These are phyloP conservation scores for Xerocomus potaroensis DNA, from an alignment of 768 basidiomycete genomes.

Conservation along the genomic window DNA sequence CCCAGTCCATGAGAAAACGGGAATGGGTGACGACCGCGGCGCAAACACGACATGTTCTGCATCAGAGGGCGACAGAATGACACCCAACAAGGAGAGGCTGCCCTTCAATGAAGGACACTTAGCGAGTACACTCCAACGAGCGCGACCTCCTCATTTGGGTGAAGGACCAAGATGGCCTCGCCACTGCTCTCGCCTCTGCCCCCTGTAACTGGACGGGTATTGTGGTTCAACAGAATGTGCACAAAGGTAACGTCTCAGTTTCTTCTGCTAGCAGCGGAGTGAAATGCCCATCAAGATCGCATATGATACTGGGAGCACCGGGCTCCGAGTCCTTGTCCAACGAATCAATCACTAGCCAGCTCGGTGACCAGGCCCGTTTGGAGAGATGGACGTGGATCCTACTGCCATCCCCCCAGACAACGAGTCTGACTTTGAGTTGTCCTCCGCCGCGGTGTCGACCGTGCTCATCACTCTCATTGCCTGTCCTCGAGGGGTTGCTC, in stretches of 20 bases:
- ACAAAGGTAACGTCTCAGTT: conserved; percentile 33
- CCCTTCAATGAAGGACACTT: conserved; percentile 62
- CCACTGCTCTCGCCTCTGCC: not conserved
- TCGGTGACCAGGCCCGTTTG: conserved; percentile 57
- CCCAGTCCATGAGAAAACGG: conserved; percentile 38
- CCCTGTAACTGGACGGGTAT: conserved; percentile 20
- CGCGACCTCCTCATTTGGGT: conserved; percentile 50
- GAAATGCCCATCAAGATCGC: not conserved
- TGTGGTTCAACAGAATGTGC: conserved; percentile 47
- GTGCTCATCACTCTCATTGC: conserved; percentile 20
- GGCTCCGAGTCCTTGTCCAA: conserved; percentile 44
- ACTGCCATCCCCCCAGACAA: conserved; percentile 25
- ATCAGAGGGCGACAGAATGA: conserved; percentile 40
- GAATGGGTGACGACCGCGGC: conserved; percentile 75
- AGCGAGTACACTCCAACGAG: conserved; percentile 67
- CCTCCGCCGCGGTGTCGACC: too few species aligned
- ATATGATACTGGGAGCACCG: too few species aligned
- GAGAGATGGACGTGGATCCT: conserved; percentile 11
- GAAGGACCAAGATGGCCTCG: conserved; percentile 39
- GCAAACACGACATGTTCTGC: conserved; percentile 58
- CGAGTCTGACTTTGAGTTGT: too few species aligned
- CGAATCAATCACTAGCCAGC: conserved; percentile 43
- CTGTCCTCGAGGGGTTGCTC: conserved; percentile 33
- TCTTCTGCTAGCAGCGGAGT: conserved; percentile 1
- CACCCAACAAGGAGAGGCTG: conserved; percentile 54